Conservation (phyloP, 345 rosid genomes). For the Hevea brasiliensis region DNA sequence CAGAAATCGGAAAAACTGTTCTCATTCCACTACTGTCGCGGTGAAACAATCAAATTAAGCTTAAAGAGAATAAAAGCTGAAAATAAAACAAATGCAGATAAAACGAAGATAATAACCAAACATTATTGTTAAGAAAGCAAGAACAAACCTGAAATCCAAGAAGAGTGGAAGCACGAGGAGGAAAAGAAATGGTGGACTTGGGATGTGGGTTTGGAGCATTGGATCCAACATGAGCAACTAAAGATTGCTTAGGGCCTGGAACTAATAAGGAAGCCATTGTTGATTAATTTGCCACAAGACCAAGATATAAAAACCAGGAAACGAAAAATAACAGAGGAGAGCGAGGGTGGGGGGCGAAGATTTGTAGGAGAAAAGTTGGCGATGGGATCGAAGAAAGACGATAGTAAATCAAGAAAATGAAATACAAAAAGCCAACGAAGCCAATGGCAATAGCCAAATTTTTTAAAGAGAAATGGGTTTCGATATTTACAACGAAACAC, state of each 20-base stretch:
- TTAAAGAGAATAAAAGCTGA: background rate
- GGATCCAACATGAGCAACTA: constrained; percentile 44
- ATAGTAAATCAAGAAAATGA: background rate
- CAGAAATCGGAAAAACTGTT: background rate
- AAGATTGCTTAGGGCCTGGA: constrained; percentile 64
- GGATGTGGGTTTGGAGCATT: constrained; percentile 30
- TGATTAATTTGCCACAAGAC: background rate
- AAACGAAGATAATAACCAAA: no score
- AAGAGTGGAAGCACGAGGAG: constrained; percentile 16
- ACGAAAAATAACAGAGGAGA: no score
- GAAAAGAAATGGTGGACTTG: constrained; percentile 32
- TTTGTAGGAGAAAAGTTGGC: constrained; percentile 23
- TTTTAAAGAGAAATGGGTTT: background rate
- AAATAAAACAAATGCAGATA: background rate
- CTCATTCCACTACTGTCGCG: background rate
- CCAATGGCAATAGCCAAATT: no score
- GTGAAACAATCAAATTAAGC: background rate
- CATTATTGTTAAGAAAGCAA: background rate
- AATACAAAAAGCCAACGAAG: background rate
- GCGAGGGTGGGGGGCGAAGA: background rate
- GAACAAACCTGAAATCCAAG: constrained; percentile 47
- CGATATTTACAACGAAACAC: constrained; percentile 16
- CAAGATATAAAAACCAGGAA: no score
- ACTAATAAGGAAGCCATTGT: constrained; percentile 60
- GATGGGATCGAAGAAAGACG: constrained; percentile 33